A percentile compares a stretch with the other conserved stretches of the same genome.
phyloP scores from a whole-genome alignment of 257 asterid species.

The Solanum clarkiae region DNA sequence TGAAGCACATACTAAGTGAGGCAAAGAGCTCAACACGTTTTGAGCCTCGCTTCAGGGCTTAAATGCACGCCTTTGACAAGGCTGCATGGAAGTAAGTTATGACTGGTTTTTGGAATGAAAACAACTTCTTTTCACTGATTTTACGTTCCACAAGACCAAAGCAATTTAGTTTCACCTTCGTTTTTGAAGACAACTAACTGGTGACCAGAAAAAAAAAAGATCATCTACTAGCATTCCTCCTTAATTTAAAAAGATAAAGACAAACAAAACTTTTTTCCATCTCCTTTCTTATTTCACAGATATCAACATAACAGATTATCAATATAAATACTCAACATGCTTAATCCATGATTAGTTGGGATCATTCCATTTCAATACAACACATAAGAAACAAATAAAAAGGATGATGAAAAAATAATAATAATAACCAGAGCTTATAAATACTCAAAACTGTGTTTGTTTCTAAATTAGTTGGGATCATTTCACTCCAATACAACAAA shows the following conservation, averaged over 20 bases:
- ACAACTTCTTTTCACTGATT: not conserved
- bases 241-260: not conserved
- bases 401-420: not conserved
- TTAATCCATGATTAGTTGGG: not conserved
- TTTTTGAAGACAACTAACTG: not conserved
- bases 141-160: not conserved
- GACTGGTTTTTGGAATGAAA: not conserved
- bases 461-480: not conserved
- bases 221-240: not conserved
- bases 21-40: too few relatives aligned
- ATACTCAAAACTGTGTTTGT: not conserved
- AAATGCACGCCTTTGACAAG: too few relatives aligned
- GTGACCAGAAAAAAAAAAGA: too few relatives aligned
- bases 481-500: not conserved
- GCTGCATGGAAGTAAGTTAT: not conserved
- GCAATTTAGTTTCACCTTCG: not conserved
- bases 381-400: not conserved
- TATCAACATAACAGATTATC: not conserved
- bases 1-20: too few relatives aligned
- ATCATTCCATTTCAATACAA: not conserved
- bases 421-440: conserved; percentile 24
- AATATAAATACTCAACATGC: not conserved
- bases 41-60: too few relatives aligned
- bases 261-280: not conserved
- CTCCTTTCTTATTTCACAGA: not conserved